phyloP scores from a whole-genome alignment of 371 early-diverging fungal species.

The Rhizopus sp. region DNA sequence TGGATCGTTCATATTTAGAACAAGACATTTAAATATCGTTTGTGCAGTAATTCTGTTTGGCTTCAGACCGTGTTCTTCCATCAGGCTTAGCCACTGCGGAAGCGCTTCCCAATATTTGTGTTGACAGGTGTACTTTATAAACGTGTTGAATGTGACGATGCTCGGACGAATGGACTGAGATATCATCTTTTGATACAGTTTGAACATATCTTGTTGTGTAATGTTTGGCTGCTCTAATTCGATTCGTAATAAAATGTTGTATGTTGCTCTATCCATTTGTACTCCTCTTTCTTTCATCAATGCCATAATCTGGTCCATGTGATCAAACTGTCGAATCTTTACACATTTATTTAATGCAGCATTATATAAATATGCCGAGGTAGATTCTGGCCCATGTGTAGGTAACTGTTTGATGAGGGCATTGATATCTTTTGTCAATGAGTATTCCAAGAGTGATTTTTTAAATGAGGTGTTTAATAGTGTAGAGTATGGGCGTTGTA shows the following conservation, averaged over 20 bases:
- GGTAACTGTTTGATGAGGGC: conserved; percentile 13
- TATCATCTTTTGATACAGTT: conserved; percentile 25
- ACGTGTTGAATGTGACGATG: conserved; percentile 39
- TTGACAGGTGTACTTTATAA: conserved; percentile 28
- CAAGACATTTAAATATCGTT: conserved; percentile 26
- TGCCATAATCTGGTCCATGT: conserved; percentile 21
- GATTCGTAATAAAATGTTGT: conserved; percentile 31
- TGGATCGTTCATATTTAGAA: conserved; percentile 10
- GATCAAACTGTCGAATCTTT: conserved; percentile 16
- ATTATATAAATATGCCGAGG: conserved; percentile 27
- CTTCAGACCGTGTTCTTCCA: conserved; percentile 7
- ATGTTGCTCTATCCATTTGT: conserved; percentile 30
- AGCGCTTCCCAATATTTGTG: conserved; percentile 28
- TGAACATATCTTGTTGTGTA: background rate
- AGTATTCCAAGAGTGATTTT: conserved; percentile 12
- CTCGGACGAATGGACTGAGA: conserved; percentile 24
- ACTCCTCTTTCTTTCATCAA: conserved; percentile 27
- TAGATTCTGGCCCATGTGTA: background rate
- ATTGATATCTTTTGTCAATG: conserved; percentile 5
- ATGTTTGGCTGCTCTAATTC: conserved; percentile 9
- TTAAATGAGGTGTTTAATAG: background rate
- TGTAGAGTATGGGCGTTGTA: background rate
- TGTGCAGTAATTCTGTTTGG: conserved; percentile 31
- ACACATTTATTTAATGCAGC: conserved; percentile 22
- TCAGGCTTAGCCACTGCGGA: conserved; percentile 27